Percentiles rank a stretch among this genome's conserved stretches.
Evolutionary conservation across 306 rosid species (phyloP).

Genomic region (Quercus ilex): DNA sequence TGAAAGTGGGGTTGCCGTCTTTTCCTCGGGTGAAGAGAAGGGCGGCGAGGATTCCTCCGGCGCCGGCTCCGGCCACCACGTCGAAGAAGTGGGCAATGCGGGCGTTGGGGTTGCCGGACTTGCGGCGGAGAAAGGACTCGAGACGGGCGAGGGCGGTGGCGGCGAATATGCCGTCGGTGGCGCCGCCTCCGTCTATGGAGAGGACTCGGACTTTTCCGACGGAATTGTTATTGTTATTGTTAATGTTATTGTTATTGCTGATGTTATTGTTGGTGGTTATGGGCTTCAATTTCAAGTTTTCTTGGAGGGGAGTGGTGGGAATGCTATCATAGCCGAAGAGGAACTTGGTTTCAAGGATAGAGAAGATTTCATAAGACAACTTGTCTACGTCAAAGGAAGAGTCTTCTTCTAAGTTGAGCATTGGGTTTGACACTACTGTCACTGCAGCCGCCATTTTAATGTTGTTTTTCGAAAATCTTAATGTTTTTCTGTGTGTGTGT

Average conservation of each 20-base stretch:
- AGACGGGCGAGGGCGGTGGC: conserved; percentile 67
- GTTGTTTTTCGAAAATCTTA: no score
- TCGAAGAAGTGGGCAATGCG: conserved; percentile 62
- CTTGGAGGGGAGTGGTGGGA: not conserved
- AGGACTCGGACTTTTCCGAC: conserved; percentile 73
- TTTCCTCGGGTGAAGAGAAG: conserved; percentile 65
- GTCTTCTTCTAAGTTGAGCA: no score
- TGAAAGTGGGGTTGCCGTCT: conserved; percentile 56
- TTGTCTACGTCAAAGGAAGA: conserved; percentile 52
- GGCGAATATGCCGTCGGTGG: conserved; percentile 87
- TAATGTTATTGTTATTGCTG: not conserved
- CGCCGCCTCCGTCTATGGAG: conserved; percentile 74
- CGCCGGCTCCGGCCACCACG: conserved; percentile 81
- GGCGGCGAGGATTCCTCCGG: conserved; percentile 79
- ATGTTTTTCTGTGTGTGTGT: not conserved
- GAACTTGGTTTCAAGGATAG: conserved; percentile 77
- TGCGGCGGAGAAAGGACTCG: conserved; percentile 55
- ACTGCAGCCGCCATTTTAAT: no score
- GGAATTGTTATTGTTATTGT: conserved; percentile 5
- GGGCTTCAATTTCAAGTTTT: conserved; percentile 13
- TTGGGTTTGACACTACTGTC: no score
- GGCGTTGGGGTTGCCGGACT: conserved; percentile 57
- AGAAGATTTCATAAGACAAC: conserved; percentile 93
- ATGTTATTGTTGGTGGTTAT: no score
- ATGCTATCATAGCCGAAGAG: conserved; percentile 60